phyloP scores from a whole-genome alignment of 768 basidiomycete genomes.

The Nevesoporus exiguus region DNA sequence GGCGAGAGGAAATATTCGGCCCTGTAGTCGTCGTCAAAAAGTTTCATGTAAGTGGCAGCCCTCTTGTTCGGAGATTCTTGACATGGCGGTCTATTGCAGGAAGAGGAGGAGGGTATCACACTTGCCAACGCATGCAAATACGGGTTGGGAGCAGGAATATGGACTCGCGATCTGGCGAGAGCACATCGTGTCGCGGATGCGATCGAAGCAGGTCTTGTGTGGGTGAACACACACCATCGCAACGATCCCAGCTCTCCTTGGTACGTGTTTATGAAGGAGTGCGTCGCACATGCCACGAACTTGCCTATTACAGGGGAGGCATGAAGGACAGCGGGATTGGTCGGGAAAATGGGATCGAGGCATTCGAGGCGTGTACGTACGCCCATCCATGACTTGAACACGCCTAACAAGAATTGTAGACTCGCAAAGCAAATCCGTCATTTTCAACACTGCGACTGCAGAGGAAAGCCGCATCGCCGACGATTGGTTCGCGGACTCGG shows the following conservation, averaged over 20 bases:
- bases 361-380: conserved; percentile 68
- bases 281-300: conserved; percentile 3
- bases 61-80: neutral
- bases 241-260: conserved; percentile 90
- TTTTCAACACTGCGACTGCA: conserved; percentile 65
- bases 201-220: conserved; percentile 75
- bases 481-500: conserved; percentile 74
- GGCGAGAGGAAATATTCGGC: conserved; percentile 84
- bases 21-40: conserved; percentile 72
- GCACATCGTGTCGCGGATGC: conserved; percentile 70
- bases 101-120: conserved; percentile 59
- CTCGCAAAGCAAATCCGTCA: conserved; percentile 79
- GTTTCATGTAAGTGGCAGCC: conserved; percentile 42
- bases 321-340: conserved; percentile 91
- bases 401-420: conserved; percentile 41
- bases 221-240: conserved; percentile 88
- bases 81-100: conserved; percentile 31
- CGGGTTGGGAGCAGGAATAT: conserved; percentile 77
- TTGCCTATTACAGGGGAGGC: conserved; percentile 58
- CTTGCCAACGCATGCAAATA: conserved; percentile 78
- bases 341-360: conserved; percentile 81
- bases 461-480: conserved; percentile 57
- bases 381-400: neutral
- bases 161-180: conserved; percentile 71
- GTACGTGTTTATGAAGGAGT: conserved; percentile 34